These are phyloP conservation scores for Fusarium beomiforme DNA, from an alignment of 2,329 filamentous ascomycete genomes.

Conservation along the genomic window DNA sequence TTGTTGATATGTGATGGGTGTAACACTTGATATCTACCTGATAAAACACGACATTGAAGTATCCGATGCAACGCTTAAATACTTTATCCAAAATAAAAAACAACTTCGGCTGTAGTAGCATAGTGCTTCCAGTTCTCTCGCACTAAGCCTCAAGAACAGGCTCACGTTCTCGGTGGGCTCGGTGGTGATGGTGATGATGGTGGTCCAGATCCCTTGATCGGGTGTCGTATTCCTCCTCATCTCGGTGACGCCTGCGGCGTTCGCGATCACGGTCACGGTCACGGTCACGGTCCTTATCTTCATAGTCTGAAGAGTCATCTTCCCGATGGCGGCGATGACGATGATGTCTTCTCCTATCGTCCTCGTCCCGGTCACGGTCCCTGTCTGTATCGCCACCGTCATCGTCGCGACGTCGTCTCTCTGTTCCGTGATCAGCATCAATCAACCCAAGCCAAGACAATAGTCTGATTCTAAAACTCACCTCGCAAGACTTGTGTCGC, in stretches of 20 bases:
- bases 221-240: constrained; percentile 43
- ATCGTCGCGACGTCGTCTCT: constrained; percentile 48
- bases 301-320: constrained; percentile 42
- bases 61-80: constrained; percentile 25
- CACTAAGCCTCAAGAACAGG: constrained; percentile 31
- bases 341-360: constrained; percentile 38
- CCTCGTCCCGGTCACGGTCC: constrained; percentile 46
- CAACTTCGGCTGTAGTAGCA: neutral
- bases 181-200: constrained; percentile 49
- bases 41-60: constrained; percentile 8
- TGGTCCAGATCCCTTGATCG: constrained; percentile 46
- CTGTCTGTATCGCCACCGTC: constrained; percentile 44
- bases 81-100: neutral
- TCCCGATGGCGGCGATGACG: constrained; percentile 41
- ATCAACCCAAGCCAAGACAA: neutral
- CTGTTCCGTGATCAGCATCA: constrained; percentile 34
- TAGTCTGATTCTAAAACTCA: constrained; percentile 52
- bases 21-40: constrained; percentile 14
- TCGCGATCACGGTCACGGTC: constrained; percentile 52
- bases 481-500: constrained; percentile 85
- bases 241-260: constrained; percentile 44
- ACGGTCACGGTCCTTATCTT: constrained; percentile 52
- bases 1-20: constrained; percentile 17
- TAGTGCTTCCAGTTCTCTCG: neutral
- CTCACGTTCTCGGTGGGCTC: constrained; percentile 47